A percentile compares a stretch with the other conserved stretches of the same genome.
Conservation (phyloP, 2,329 filamentous ascomycete genomes). For the Fusarium piperis region DNA sequence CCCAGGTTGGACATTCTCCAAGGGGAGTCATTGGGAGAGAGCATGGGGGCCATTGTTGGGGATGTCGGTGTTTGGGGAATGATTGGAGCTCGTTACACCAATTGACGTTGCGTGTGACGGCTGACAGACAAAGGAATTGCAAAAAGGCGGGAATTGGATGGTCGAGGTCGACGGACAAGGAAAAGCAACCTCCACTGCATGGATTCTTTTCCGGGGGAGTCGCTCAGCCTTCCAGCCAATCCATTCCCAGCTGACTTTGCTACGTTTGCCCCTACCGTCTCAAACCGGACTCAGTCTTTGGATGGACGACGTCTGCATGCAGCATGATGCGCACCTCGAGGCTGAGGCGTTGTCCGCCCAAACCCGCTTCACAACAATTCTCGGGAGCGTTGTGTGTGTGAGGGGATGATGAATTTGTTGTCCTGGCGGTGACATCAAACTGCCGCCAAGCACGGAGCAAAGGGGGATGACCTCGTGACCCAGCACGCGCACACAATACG, state of each 20-base stretch:
- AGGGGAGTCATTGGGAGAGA: not conserved
- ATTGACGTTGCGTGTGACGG: constrained; percentile 13
- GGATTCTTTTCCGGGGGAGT: constrained; percentile 17
- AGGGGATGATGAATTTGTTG: not conserved
- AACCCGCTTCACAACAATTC: not conserved
- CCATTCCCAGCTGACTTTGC: not conserved
- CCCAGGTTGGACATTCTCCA: not conserved
- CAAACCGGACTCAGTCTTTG: not conserved
- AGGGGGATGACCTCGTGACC: constrained; percentile 33
- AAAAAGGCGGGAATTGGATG: constrained; percentile 16
- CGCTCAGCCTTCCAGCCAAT: constrained; percentile 1
- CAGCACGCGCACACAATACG: constrained; percentile 11
- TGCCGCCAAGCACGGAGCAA: constrained; percentile 16
- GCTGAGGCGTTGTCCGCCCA: not conserved
- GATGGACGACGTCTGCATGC: constrained; percentile 1
- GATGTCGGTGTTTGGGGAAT: not conserved
- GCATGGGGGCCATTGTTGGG: constrained; percentile 11
- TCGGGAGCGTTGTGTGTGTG: not conserved
- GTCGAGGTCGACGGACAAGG: not conserved
- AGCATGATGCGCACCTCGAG: constrained; percentile 13
- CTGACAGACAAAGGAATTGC: constrained; percentile 18
- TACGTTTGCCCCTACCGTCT: constrained; percentile 13
- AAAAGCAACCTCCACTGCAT: constrained; percentile 20
- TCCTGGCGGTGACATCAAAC: constrained; percentile 28
- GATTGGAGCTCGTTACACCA: constrained; percentile 7